Evolutionary conservation across 805 yeast species (phyloP).

Genomic region (Saccharomycopsis fodiens): DNA sequence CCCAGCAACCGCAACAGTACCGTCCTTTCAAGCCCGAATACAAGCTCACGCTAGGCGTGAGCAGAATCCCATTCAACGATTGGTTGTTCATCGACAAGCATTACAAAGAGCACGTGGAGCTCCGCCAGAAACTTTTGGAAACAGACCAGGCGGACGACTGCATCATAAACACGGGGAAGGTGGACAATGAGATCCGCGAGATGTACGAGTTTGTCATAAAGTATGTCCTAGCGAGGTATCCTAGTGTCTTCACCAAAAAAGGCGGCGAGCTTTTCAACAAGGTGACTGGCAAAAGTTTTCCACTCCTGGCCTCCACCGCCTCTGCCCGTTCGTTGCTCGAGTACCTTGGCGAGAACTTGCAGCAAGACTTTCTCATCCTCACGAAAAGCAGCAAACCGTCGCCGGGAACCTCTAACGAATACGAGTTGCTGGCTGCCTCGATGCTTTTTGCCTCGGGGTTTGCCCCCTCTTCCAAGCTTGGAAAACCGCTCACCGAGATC

Average conservation of each 20-base stretch:
- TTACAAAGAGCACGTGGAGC: conserved; percentile 38
- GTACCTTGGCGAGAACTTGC: conserved; percentile 34
- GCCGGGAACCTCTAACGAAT: conserved; percentile 43
- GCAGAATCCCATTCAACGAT: conserved; percentile 40
- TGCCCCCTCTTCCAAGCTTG: conserved; percentile 47
- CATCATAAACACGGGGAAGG: conserved; percentile 29
- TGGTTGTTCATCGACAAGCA: conserved; percentile 58
- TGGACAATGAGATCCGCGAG: conserved; percentile 38
- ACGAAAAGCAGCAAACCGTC: conserved; percentile 31
- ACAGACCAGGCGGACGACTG: conserved; percentile 28
- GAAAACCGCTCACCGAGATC: conserved; percentile 48
- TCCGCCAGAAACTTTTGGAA: conserved; percentile 31
- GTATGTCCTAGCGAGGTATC: conserved; percentile 42
- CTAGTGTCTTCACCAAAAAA: conserved; percentile 37
- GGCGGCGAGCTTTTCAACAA: conserved; percentile 22
- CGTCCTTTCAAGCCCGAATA: conserved; percentile 59
- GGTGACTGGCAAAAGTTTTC: conserved; percentile 10
- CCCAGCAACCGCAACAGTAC: conserved; percentile 35
- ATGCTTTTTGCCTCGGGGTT: conserved; percentile 70
- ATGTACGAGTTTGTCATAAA: conserved; percentile 36
- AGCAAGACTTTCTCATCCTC: conserved; percentile 58
- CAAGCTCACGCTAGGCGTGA: conserved; percentile 56
- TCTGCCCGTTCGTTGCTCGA: conserved; percentile 21
- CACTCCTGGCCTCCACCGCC: conserved; percentile 21
- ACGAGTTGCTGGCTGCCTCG: conserved; percentile 46